phyloP scores from a whole-genome alignment of 441 rosid genomes.

The Populus hybrid region DNA sequence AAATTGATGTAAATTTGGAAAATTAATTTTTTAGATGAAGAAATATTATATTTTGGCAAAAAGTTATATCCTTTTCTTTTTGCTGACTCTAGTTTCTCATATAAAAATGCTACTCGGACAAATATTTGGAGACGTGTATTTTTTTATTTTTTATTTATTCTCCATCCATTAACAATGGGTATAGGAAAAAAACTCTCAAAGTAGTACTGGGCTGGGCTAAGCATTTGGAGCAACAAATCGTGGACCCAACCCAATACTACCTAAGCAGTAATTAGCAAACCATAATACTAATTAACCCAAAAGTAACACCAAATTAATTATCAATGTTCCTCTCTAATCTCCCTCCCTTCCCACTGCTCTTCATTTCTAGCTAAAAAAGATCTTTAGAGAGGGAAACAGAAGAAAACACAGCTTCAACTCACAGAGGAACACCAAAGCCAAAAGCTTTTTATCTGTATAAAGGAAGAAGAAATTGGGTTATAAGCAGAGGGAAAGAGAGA shows the following conservation, averaged over 20 bases:
- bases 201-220: background rate
- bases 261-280: background rate
- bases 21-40: background rate
- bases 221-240: too few species aligned
- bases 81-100: background rate
- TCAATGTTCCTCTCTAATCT: background rate
- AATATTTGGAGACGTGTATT: too few species aligned
- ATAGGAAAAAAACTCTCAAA: background rate
- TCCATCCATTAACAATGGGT: background rate
- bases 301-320: background rate
- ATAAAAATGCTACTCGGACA: background rate
- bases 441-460: background rate
- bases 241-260: background rate
- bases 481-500: conserved; percentile 10
- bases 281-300: background rate
- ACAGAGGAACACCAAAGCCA: background rate
- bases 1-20: background rate
- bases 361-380: background rate
- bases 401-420: background rate
- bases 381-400: background rate
- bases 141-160: too few species aligned
- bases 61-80: background rate
- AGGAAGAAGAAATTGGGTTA: background rate
- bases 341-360: background rate
- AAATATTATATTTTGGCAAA: too few species aligned